phyloP scores from a whole-genome alignment of 1,139 yeast genomes.

The Geotrichum citri-aurantii region DNA sequence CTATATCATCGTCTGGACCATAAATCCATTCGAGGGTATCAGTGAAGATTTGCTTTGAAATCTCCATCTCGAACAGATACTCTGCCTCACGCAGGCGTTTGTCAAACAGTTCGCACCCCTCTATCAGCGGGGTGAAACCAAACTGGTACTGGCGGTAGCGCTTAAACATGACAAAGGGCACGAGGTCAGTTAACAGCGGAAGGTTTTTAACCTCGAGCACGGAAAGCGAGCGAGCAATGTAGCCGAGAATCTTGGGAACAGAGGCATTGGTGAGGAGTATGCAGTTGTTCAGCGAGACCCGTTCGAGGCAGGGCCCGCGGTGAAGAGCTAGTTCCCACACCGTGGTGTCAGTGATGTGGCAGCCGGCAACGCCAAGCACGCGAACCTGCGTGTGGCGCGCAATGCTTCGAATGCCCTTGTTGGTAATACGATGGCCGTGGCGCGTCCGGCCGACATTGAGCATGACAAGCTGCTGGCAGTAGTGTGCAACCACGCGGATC shows the following conservation, averaged over 20 bases:
- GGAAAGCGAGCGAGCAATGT: conserved; percentile 50
- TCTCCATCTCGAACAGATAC: conserved; percentile 49
- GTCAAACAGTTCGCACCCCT: conserved; percentile 69
- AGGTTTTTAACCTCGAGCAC: conserved; percentile 76
- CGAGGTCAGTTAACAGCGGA: conserved; percentile 50
- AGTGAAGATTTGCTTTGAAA: conserved; percentile 38
- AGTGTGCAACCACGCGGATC: conserved; percentile 54
- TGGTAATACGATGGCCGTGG: conserved; percentile 64
- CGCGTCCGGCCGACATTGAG: conserved; percentile 78
- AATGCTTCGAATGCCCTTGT: conserved; percentile 56
- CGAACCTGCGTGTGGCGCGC: conserved; percentile 50
- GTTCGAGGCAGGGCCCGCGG: conserved; percentile 51
- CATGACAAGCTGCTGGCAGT: conserved; percentile 50
- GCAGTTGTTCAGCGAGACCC: conserved; percentile 79
- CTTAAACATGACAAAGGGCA: conserved; percentile 63
- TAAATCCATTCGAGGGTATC: conserved; percentile 37
- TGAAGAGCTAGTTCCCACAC: conserved; percentile 72
- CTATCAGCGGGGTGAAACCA: conserved; percentile 53
- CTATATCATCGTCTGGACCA: conserved; percentile 29
- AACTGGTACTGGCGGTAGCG: conserved; percentile 50
- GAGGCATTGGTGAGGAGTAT: conserved; percentile 57
- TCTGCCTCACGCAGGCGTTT: conserved; percentile 58
- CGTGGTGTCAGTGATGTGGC: conserved; percentile 66
- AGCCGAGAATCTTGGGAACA: conserved; percentile 56
- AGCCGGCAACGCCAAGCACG: conserved; percentile 88